Conservation (phyloP, 2,329 filamentous ascomycete genomes). For the Dactylonectria macrodidyma region DNA sequence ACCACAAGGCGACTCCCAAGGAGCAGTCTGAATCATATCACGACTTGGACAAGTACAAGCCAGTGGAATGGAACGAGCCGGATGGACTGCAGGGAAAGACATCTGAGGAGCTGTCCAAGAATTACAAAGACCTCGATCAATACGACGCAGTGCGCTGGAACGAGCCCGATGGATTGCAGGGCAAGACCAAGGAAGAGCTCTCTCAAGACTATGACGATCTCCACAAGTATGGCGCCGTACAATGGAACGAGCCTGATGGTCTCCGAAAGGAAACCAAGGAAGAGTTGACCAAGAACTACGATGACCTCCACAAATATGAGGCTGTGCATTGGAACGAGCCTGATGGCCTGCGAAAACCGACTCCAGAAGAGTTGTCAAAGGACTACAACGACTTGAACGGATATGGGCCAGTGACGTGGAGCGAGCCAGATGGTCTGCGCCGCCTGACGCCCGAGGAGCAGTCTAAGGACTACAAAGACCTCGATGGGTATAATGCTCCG, state of each 20-base stretch:
- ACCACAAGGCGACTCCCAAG: conserved; percentile 48
- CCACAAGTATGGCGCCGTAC: conserved; percentile 53
- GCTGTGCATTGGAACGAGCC: conserved; percentile 51
- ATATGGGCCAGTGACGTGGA: conserved; percentile 54
- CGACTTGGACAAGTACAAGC: conserved; percentile 58
- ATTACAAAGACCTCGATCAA: conserved; percentile 54
- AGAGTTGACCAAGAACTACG: conserved; percentile 55
- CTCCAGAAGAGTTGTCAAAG: conserved; percentile 53
- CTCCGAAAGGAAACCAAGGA: conserved; percentile 48
- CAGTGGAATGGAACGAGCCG: conserved; percentile 55
- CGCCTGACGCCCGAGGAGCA: conserved; percentile 48
- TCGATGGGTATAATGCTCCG: conserved; percentile 54
- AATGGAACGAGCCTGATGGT: conserved; percentile 55
- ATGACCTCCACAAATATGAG: conserved; percentile 54
- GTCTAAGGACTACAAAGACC: conserved; percentile 53
- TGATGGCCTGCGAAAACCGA: conserved; percentile 48
- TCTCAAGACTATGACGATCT: conserved; percentile 60
- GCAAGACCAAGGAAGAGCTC: conserved; percentile 49
- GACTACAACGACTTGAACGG: conserved; percentile 59
- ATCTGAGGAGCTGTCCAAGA: conserved; percentile 53
- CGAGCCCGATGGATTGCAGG: conserved; percentile 50
- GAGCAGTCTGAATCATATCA: conserved; percentile 56
- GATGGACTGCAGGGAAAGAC: conserved; percentile 48
- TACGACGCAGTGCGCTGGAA: conserved; percentile 53
- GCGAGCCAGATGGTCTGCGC: conserved; percentile 51